A percentile compares a stretch with the other conserved stretches of the same genome.
These are phyloP conservation scores for Litchi chinensis DNA, from an alignment of 345 rosid species.

Conservation along the genomic window DNA sequence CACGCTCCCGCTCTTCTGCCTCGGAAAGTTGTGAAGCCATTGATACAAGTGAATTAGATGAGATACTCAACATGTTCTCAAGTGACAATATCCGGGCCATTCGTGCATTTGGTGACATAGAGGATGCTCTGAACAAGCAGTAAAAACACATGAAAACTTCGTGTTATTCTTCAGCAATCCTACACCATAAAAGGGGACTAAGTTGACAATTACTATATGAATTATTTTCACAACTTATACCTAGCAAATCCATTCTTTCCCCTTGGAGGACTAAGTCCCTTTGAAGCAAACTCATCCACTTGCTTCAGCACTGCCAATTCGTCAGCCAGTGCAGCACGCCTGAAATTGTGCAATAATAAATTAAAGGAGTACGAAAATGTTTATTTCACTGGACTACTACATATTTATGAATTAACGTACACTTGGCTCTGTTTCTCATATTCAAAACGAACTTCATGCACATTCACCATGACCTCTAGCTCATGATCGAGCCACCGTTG, in stretches of 20 bases:
- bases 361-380: slow-evolving; percentile 1
- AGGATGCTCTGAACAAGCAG: slow-evolving; percentile 70
- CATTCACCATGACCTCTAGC: slow-evolving; percentile 98
- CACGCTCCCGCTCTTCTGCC: slow-evolving; percentile 96
- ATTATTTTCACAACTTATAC: slow-evolving; percentile 38
- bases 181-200: neutral
- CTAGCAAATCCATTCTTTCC: slow-evolving; percentile 91
- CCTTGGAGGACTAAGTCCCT: slow-evolving; percentile 92
- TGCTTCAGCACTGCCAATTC: slow-evolving; percentile 88
- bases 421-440: slow-evolving; percentile 98
- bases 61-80: slow-evolving; percentile 86
- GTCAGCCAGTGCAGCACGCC: slow-evolving; percentile 95
- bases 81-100: slow-evolving; percentile 88
- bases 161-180: slow-evolving; percentile 10
- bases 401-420: slow-evolving; percentile 48
- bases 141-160: slow-evolving; percentile 18
- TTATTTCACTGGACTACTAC: slow-evolving; percentile 8
- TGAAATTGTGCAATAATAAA: slow-evolving; percentile 31
- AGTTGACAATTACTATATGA: neutral
- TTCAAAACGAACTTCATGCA: slow-evolving; percentile 97
- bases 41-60: slow-evolving; percentile 92
- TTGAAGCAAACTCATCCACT: slow-evolving; percentile 84
- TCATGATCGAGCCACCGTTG: slow-evolving; percentile 97
- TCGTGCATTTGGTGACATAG: slow-evolving; percentile 94
- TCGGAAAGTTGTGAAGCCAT: slow-evolving; percentile 99